Base-by-base conservation (phyloP, 2,329 filamentous ascomycete species). In the Beauveria rudraprayagi region DNA sequence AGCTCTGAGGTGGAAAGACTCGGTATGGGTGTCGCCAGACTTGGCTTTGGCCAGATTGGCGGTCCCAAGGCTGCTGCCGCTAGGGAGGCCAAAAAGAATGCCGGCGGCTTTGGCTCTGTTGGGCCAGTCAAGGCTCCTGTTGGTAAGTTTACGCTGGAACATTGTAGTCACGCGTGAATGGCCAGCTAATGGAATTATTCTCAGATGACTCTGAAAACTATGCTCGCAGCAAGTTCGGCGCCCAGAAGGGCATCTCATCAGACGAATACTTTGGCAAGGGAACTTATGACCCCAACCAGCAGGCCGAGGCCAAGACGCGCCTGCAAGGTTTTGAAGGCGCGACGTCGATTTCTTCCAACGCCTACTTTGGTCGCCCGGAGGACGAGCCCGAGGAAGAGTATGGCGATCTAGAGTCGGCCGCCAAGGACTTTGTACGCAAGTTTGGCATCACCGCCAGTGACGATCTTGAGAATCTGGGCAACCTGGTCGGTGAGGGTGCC, bases 221-320 rank as follows among this genome's bases (percentile, higher is more conserved):
- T 71, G 91, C 92, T 6, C 89, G 90, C 69, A 79, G 84, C 70
- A 96, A 96, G 75, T 99, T 99, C 70, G 93, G 92, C 63, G 77
- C 76, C 48, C 94, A 99, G 74, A 97, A 97, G 80, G 90, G 90
- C 67, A 99, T 99, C 67, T 97, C 92, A 0, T 97, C 92, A 0
- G 94, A 99, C 73, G 94, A 99, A 73, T 99, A 96, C 81, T 99
- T 99, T 72, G 92, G 93, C 69, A 93, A 94, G 73, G 91, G 92
- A 58, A 78, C 83, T 60, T 97, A 87, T 75, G 92, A 99, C 72
- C 86, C 92, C 43, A 81, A 81, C 60, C 85, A 88, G 9, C 89
- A 94, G 71, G 81, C 86, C 56, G 93, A 97, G 77, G 93, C 94
- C 68, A 96, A 96, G 79, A 81, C 82, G 26, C 86, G 94, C 46